Evolutionary conservation across 345 rosid species (phyloP).

Genomic region (Salix purpurea): DNA sequence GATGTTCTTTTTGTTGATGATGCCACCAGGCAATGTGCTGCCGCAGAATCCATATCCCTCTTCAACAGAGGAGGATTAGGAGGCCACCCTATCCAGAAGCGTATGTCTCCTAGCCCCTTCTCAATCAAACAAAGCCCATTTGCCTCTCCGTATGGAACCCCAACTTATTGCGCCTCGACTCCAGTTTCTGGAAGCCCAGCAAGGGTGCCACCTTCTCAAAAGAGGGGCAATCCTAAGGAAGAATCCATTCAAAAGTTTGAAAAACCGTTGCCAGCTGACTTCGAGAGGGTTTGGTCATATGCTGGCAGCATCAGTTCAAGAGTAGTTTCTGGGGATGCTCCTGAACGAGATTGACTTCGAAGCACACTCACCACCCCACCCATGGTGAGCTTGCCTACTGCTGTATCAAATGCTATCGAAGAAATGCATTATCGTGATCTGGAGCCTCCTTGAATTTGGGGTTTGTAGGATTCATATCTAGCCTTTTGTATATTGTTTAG

Average conservation of each 20-base stretch:
- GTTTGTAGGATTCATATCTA: conserved; percentile 10
- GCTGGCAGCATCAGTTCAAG: conserved; percentile 67
- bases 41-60: conserved; percentile 56
- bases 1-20: conserved; percentile 92
- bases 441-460: background rate
- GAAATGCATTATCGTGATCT: background rate
- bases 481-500: conserved; percentile 39
- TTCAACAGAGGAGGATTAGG: conserved; percentile 57
- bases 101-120: conserved; percentile 67
- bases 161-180: conserved; percentile 48
- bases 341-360: conserved; percentile 68
- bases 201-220: conserved; percentile 20
- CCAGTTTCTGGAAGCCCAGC: conserved; percentile 17
- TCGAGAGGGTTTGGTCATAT: conserved; percentile 72
- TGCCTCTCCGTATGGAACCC: conserved; percentile 69
- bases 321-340: conserved; percentile 65
- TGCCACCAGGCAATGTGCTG: conserved; percentile 50
- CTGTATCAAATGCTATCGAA: background rate
- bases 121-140: conserved; percentile 62
- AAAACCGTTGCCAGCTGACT: conserved; percentile 36
- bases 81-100: conserved; percentile 65
- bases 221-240: conserved; percentile 39
- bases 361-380: background rate
- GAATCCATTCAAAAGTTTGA: conserved; percentile 31
- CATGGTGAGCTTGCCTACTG: background rate